Base-by-base conservation (phyloP, 139 green algal species). In the Klebsormidium nitens region DNA sequence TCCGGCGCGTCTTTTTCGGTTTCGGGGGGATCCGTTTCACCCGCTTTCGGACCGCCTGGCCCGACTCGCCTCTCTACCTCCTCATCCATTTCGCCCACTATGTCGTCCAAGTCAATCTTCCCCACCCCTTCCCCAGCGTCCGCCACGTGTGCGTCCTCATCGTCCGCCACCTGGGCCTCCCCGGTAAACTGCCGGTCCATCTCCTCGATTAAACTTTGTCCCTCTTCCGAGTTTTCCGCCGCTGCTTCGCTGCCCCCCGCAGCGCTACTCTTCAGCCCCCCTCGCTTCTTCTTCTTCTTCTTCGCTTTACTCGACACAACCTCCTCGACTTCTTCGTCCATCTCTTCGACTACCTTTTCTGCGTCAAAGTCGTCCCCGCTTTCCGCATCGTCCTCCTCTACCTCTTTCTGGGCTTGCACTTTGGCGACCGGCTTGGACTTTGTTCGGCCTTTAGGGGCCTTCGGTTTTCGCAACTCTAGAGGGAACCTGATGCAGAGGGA, bases 401-500 rank as follows among this genome's bases (percentile, higher is more conserved):
- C 52, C 23, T 35, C 52, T 62, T 14, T n/a, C n/a, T n/a, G 14
- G 52, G 26, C 11, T 14, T 31, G 52, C 52, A 37, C 19, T 36
- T 31, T 64, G 17, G 44, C 17, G 17, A 28, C 19, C 44, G 17
- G 17, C 44, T 28, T 52, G 44, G 44, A 19, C 17, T 28, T 52
- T 28, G 44, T 19, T 52, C 19, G 17, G 19, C 17, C 44, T 52
- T 14, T 34, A 26, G 14, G 19, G 17, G 59, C 5, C 39, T 75
- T 81, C n/a, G 82, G 75, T n/a, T 59, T 36, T 8, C 85, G 71
- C 38, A 93, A 29, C 1, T 42, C 60, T 2, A 94, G 17, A 0
- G 88, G 86, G 61, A 72, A 61, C 52, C 52, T 61, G 52, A 14
- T n/a, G n/a, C n/a, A n/a, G n/a, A n/a, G n/a, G n/a, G n/a, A n/a